These are phyloP conservation scores for Rhizopus arrhizus DNA, from an alignment of 371 early-diverging fungal species.

Conservation along the genomic window DNA sequence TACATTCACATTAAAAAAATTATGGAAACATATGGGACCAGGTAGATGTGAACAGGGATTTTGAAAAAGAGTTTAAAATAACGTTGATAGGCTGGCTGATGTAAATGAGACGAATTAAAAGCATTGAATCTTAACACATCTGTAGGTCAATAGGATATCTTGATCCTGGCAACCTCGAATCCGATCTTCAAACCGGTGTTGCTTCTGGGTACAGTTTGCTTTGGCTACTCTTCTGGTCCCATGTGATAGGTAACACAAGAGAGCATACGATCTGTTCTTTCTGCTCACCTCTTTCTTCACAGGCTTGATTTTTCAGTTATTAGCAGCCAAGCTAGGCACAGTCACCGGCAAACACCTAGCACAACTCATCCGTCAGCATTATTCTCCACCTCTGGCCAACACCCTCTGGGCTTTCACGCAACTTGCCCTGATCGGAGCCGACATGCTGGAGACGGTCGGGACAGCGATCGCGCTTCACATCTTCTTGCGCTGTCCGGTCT, in stretches of 20 bases:
- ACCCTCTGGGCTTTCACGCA: constrained; percentile 67
- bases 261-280: neutral
- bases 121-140: neutral
- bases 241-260: constrained; percentile 53
- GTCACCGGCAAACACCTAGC: constrained; percentile 71
- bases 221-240: constrained; percentile 68
- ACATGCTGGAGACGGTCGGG: constrained; percentile 78
- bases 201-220: constrained; percentile 66
- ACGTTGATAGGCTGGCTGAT: constrained; percentile 43
- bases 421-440: constrained; percentile 74
- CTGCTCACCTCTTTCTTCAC: neutral
- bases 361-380: constrained; percentile 55
- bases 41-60: constrained; percentile 27
- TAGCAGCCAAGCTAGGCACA: constrained; percentile 68
- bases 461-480: constrained; percentile 77
- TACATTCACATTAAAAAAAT: constrained; percentile 49
- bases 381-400: constrained; percentile 47
- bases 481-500: constrained; percentile 61
- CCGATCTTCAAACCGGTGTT: constrained; percentile 74
- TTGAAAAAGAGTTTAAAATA: neutral
- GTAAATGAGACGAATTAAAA: constrained; percentile 23
- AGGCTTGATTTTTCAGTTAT: constrained; percentile 63
- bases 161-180: constrained; percentile 79
- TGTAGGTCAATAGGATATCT: constrained; percentile 71
- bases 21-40: constrained; percentile 61